A percentile compares a stretch with the other conserved stretches of the same genome.
phyloP scores from a whole-genome alignment of 2,329 filamentous ascomycete species.

The Aciculosporium take region DNA sequence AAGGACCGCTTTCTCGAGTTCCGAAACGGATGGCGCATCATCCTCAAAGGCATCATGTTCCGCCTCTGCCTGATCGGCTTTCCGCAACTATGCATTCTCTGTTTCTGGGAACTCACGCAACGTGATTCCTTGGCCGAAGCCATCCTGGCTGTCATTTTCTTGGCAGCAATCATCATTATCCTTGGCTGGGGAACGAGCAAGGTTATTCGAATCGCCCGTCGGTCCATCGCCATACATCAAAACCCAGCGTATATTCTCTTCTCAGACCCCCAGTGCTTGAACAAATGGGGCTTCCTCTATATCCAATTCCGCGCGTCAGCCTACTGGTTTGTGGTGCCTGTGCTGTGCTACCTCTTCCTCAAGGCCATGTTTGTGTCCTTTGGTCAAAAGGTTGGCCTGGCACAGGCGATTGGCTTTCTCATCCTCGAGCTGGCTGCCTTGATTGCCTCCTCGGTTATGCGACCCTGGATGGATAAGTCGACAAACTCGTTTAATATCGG shows the following conservation, averaged over 20 bases:
- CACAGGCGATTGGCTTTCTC: conserved; percentile 72
- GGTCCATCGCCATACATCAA: conserved; percentile 43
- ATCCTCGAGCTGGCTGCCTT: conserved; percentile 68
- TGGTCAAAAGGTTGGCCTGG: conserved; percentile 51
- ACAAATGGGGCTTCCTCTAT: conserved; percentile 96
- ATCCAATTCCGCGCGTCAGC: conserved; percentile 89
- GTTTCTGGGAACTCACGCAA: conserved; percentile 81
- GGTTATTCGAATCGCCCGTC: conserved; percentile 73
- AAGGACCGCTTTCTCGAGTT: conserved; percentile 80
- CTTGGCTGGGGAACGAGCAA: conserved; percentile 77
- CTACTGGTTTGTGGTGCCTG: conserved; percentile 83
- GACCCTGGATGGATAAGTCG: conserved; percentile 98
- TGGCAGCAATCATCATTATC: conserved; percentile 61
- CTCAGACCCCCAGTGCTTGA: conserved; percentile 76
- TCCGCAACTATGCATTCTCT: conserved; percentile 77
- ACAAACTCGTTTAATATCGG: conserved; percentile 92
- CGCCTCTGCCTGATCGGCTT: conserved; percentile 80
- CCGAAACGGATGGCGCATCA: conserved; percentile 80
- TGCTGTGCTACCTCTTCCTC: conserved; percentile 62
- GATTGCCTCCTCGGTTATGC: conserved; percentile 61
- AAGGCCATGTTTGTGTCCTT: conserved; percentile 83
- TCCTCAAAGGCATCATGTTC: conserved; percentile 87
- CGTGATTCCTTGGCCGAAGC: conserved; percentile 77
- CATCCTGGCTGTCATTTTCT: conserved; percentile 74
- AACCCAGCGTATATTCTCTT: conserved; percentile 94